Base-by-base conservation (phyloP, 257 asterid species). In the Verbena officinalis region DNA sequence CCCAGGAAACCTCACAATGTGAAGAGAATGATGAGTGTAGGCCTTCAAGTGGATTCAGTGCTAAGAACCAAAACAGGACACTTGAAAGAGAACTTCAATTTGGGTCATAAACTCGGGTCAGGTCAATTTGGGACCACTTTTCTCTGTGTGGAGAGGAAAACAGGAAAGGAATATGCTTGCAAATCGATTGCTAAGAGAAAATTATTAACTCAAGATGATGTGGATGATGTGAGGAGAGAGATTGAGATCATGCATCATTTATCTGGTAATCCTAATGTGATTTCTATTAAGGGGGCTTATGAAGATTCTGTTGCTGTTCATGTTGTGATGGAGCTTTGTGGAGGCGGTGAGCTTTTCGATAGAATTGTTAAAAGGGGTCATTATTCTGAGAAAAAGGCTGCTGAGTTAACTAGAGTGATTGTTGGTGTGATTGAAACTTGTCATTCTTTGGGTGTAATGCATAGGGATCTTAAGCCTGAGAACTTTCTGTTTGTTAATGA, bases 191-290 rank as follows among this genome's bases (percentile, higher is more conserved):
- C 96, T 0, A 91, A 88, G 80, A 72, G 96, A 55, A 91, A 91
- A 51, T 49, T 91, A 21, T 55, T 80, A 21, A 81, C 84, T 1
- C 70, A 60, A 42, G 96, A 88, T 27, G 98, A 91, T 59, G 90
- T 91, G 65, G 96, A 91, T 40, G 98, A 91, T 67, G 96, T 91
- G 33, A 81, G 95, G 75, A 83, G 98, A 48, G 96, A 91, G 83
- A 75, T 91, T 65, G 94, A 86, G 79, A 91, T 88, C 45, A 83
- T 91, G 98, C 98, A 88, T 51, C 96, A 91, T 70, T 81, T 91
- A 68, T 84, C 94, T 0, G 96, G 91, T 2, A 78, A 81, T 12
- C 88, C 90, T 0, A 88, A 56, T 58, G 84, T 91, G 34, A 79
- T 91, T 20, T 76, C 86, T 7, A 88, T 88, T 15, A 83, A 83